phyloP scores from a whole-genome alignment of 495 filamentous ascomycete genomes.

The Hypoxylon trugodes region DNA sequence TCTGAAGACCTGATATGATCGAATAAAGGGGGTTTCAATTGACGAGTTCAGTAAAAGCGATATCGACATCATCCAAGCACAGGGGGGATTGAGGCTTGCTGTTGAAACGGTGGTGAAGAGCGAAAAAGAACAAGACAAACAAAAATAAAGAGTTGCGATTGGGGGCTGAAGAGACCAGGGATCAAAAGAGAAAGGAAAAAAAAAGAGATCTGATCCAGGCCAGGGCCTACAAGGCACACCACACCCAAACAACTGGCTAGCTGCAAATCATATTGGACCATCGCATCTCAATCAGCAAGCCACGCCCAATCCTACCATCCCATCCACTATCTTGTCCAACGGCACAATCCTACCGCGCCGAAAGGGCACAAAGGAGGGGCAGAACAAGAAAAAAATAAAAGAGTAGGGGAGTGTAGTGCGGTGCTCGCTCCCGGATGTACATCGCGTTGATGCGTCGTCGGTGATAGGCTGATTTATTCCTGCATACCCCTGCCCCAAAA shows the following conservation, averaged over 20 bases:
- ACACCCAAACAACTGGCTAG: background rate
- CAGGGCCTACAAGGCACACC: slow-evolving; percentile 12
- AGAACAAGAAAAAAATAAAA: too few relatives aligned
- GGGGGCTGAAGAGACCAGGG: slow-evolving; percentile 16
- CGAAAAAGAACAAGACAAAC: slow-evolving; percentile 5
- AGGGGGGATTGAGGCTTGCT: slow-evolving; percentile 17
- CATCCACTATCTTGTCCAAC: slow-evolving; percentile 19
- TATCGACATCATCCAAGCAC: slow-evolving; percentile 7
- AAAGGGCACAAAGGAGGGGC: slow-evolving; percentile 31
- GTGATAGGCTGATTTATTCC: slow-evolving; percentile 33
- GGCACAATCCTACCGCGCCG: slow-evolving; percentile 25
- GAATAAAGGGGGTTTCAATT: slow-evolving; percentile 6
- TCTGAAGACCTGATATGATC: background rate
- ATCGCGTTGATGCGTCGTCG: slow-evolving; percentile 31
- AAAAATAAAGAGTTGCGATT: slow-evolving; percentile 7
- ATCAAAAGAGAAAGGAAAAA: slow-evolving; percentile 18
- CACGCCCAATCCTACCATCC: slow-evolving; percentile 32
- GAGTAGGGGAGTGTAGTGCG: background rate
- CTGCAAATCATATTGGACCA: slow-evolving; percentile 35
- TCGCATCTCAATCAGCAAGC: slow-evolving; percentile 18
- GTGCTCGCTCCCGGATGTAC: slow-evolving; percentile 17
- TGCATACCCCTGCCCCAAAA: slow-evolving; percentile 30
- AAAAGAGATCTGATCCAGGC: slow-evolving; percentile 35
- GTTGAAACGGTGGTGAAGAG: slow-evolving; percentile 10
- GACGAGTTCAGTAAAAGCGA: too few relatives aligned